Base-by-base conservation (phyloP, 2,329 filamentous ascomycete species). In the Xylariaceae sp. region DNA sequence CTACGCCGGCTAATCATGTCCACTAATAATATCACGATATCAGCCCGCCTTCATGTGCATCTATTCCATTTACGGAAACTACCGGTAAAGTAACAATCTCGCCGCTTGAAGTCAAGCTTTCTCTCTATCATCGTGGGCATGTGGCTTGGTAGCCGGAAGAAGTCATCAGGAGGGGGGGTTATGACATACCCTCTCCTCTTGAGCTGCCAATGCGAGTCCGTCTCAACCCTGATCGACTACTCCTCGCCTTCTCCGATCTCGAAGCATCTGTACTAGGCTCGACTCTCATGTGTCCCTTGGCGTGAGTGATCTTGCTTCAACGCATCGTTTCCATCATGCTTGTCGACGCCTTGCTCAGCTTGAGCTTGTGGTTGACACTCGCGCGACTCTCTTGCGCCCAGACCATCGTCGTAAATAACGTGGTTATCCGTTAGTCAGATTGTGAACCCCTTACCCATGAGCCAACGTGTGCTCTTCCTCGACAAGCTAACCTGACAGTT, bases 361-460 rank as follows among this genome's bases (percentile, higher is more conserved):
- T 56, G 45, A 42, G 53, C 52, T 42, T 67, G 43, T 48, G 57
- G 40, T 54, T 67, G 40, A 41, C 52, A 44, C 37, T 67, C 42
- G 21, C 56, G 26, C 50, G 47, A 21, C 48, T 51, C 20, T 59
- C 48, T 19, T 51, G 32, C 50, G 55, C 61, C 32, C 67, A 69
- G 56, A 66, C 67, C 19, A 66, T 69, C 51, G 56, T 68, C 20
- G 66, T 69, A 29, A 56, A 64, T 40, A 63, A 65, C 44, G 57
- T 66, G 47, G 53, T 64, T 52, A 47, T 68, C 53, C 55, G 67
- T 69, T 54, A 67, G 67, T 69, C 45, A 54, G 54, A 57, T 51
- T 55, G 50, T 42, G 43, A 53, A 52, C 54, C 53, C 50, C 41
- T 50, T 52, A 48, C 32, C 14, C 43, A 3, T 20, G 19, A 45